Base-by-base conservation (phyloP, 306 rosid genomes). In the Dryas drummondii region DNA sequence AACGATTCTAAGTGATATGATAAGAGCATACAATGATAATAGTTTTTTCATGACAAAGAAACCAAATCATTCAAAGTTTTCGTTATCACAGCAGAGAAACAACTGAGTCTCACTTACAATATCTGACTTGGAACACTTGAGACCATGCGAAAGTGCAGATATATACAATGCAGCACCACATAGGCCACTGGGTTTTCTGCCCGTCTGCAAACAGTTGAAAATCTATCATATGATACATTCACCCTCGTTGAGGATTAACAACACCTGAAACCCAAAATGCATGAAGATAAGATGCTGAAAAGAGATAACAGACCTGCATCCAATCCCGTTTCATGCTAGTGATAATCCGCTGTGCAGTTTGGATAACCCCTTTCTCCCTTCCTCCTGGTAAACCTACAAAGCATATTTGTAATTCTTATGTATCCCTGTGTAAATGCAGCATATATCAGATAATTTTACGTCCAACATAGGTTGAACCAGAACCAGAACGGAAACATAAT, bases 251-350 rank as follows among this genome's bases (percentile, higher is more conserved):
- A 52, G 1, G 22, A 12, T 52, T 44, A 51, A 32, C 48, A 8
- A 15, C 7, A n/a, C 13, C 26, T 52, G 61, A 52, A 7, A 49
- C 59, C 54, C 55, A 50, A 51, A 53, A 69, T 52, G 73, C 61
- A 37, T 22, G 26, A 50, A 62, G 67, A 45, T 19, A 26, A 7
- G 26, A 27, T 19, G 53, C 51, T 57, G 26, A 63, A 26, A 22
- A 61, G 9, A 37, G 2, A 48, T 3, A 63, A 32, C 60, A 57
- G 66, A 93, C 98, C 97, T 91, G 96, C 93, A 93, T 93, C 97
- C 97, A 93, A 74, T 93, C 92, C 63, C 97, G 87, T 85, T 91
- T 93, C 98, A 93, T 93, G 86, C 91, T 87, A 61, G 90, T 83
- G 83, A 93, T 79, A 75, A 93, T 86, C 65, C 75, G 84, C 70